Base-by-base conservation (phyloP, 495 filamentous ascomycete genomes). In the Aspergillus taichungensis region DNA sequence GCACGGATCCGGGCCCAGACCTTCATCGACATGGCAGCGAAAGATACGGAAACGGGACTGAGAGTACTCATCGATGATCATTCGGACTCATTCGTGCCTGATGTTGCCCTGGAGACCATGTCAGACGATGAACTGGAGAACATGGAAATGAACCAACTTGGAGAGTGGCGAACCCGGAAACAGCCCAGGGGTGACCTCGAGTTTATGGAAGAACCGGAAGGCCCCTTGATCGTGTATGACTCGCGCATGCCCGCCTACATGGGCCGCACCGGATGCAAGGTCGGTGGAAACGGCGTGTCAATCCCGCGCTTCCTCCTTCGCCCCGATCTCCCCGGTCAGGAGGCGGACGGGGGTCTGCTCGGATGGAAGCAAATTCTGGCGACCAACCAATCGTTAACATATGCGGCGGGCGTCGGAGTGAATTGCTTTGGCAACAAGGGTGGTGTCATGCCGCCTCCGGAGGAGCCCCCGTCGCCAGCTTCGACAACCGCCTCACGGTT, bases 1-100 rank as follows among this genome's bases (percentile, higher is more conserved):
- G 62, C 70, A 6, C 68, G 70, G 5, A 72, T 74, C 29, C 66
- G 70, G 13, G 68, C 70, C 1, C 70, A 74, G 40, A 72, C 67
- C 0, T 71, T 71, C 36, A 74, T 74, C 34, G 70, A 74, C 35
- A 72, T 69, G 62, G 70, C 70, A 4, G 57, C 59, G 9, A 72
- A 67, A 45, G 66, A 71, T 40, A 65, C 61, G 1, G 68, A 72
- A 49, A 55, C 54, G 1, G 68, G 68, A 12, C 62, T 72, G 64
- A 57, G 46, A 12, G 62, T 71, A 1, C 34, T 71, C 9, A 65
- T 74, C 27, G 68, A 68, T 13, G 70, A 74, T 51, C 62, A 63
- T 36, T 72, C 68, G 1, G 68, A 74, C 36, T 51, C 49, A 0
- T 71, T 60, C 34, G 52, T 67, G 6, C 67, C 68, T 0, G 68